Evolutionary conservation across 1,284 basidiomycete species (phyloP).

Genomic region (Trametes hirsuta): DNA sequence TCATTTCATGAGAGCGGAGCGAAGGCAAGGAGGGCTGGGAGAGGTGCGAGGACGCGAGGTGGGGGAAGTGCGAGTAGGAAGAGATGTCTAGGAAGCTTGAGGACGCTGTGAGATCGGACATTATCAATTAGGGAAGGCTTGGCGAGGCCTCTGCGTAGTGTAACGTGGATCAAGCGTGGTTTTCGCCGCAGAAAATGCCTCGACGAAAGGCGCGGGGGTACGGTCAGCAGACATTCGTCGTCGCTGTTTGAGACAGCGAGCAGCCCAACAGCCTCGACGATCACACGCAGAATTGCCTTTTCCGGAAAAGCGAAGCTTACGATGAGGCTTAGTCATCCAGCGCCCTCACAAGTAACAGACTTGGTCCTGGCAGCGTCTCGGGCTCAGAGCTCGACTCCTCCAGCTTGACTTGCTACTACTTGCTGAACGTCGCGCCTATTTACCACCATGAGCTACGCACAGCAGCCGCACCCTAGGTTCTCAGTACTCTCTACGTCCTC

Average conservation of each 20-base stretch:
- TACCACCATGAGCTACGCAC: constrained; percentile 51
- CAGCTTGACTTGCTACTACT: too few species aligned
- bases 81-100: constrained; percentile 2
- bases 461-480: constrained; percentile 63
- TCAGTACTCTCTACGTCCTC: constrained; percentile 72
- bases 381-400: neutral
- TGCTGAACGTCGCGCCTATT: too few species aligned
- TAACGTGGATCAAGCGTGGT: constrained; percentile 9
- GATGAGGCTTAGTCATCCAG: too few species aligned
- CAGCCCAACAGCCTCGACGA: neutral
- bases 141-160: constrained; percentile 6
- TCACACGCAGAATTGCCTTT: constrained; percentile 2
- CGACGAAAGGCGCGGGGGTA: neutral
- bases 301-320: neutral
- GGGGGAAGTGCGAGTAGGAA: constrained; percentile 11
- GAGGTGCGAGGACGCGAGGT: constrained; percentile 6
- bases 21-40: constrained; percentile 16
- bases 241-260: constrained; percentile 8
- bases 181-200: neutral
- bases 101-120: constrained; percentile 18
- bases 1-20: constrained; percentile 21
- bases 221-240: neutral
- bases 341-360: too few species aligned
- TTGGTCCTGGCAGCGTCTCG: too few species aligned
- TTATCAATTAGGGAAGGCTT: constrained; percentile 11